Evolutionary conservation across 1,139 yeast species (phyloP).

Genomic region (Arxiozyma bovina): DNA sequence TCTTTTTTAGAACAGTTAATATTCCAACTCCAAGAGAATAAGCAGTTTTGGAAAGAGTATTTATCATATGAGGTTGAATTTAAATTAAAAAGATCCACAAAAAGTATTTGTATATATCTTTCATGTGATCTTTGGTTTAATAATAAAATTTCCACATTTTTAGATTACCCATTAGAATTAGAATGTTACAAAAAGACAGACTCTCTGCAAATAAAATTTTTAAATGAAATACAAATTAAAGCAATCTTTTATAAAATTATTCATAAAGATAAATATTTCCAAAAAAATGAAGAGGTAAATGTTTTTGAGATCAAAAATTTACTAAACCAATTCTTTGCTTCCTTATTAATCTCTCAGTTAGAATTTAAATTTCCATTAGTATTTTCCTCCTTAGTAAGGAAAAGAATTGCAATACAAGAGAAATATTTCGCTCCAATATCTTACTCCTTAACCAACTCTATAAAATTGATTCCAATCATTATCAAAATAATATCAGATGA

Average conservation of each 20-base stretch:
- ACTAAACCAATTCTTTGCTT: constrained; percentile 21
- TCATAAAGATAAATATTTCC: background rate
- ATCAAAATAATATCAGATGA: constrained; percentile 19
- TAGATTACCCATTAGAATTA: constrained; percentile 11
- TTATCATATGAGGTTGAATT: constrained; percentile 7
- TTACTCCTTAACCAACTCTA: constrained; percentile 16
- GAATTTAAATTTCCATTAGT: constrained; percentile 26
- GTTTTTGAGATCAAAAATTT: constrained; percentile 7
- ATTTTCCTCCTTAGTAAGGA: constrained; percentile 19
- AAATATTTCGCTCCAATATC: constrained; percentile 21
- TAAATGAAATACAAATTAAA: constrained; percentile 7
- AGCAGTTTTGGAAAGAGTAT: constrained; percentile 13
- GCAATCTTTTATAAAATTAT: constrained; percentile 5
- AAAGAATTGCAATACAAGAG: constrained; percentile 17
- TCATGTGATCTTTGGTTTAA: constrained; percentile 15
- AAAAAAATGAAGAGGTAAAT: background rate
- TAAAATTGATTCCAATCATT: constrained; percentile 18
- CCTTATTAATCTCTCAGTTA: constrained; percentile 24
- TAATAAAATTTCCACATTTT: constrained; percentile 11
- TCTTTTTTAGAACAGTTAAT: background rate
- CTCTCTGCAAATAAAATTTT: constrained; percentile 4
- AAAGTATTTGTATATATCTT: constrained; percentile 6
- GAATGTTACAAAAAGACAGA: constrained; percentile 5
- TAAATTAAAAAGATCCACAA: background rate
- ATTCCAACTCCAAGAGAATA: background rate